Percentiles rank a stretch among this genome's conserved stretches.
phyloP scores from a whole-genome alignment of 257 asterid genomes.

The Solanum chaucha region DNA sequence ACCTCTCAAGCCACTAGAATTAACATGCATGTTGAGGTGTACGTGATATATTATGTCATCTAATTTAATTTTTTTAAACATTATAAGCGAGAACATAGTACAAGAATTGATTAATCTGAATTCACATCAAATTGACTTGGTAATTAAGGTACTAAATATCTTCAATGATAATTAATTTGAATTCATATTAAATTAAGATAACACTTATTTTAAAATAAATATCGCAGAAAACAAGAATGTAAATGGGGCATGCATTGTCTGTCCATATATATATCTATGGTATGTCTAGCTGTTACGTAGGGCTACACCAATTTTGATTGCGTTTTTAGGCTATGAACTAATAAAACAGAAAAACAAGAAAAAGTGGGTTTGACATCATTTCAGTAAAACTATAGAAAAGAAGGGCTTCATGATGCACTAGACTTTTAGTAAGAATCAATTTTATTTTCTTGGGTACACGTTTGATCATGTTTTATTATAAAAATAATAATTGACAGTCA shows the following conservation, averaged over 20 bases:
- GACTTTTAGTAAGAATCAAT: neutral
- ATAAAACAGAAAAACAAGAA: neutral
- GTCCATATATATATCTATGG: neutral
- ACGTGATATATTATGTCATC: neutral
- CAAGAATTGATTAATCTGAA: neutral
- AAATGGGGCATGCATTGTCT: neutral
- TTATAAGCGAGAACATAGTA: neutral
- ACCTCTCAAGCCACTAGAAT: neutral
- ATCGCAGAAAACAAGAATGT: neutral
- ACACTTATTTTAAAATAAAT: no score
- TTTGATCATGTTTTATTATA: neutral
- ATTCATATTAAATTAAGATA: neutral
- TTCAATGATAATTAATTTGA: no score
- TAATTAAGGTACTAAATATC: neutral
- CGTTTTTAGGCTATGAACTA: neutral
- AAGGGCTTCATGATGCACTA: neutral
- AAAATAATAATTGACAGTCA: no score
- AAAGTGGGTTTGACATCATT: conserved; percentile 1
- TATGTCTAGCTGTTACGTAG: neutral
- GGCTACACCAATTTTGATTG: neutral
- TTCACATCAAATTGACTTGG: neutral
- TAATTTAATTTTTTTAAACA: neutral
- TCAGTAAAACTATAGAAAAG: neutral
- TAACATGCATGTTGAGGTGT: neutral
- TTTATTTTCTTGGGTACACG: neutral